Evolutionary conservation across 2,329 filamentous ascomycete species (phyloP), one percentile per base, ranked within the genome.

Genomic region (Phaeosphaeriaceae sp.): DNA sequence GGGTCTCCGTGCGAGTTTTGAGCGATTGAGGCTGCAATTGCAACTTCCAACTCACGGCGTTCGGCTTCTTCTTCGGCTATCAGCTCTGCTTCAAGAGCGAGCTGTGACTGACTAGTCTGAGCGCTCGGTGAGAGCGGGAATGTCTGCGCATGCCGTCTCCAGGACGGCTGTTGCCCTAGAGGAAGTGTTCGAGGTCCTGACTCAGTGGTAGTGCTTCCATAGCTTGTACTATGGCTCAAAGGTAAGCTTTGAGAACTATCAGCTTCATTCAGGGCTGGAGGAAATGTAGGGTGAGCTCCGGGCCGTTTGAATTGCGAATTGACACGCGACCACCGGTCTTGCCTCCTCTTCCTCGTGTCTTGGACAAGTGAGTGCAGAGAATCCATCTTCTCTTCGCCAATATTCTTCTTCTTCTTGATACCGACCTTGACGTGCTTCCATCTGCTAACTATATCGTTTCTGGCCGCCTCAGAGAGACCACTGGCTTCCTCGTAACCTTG

Each of bases 401-500:
- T 78, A 61, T 83, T 84, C 55, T 73, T 77, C 73, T 78, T 79
- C 73, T 77, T 82, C 73, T 76, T 80, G 49, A 88, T 72, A n/a
- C 87, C 82, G 9, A 79, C 76, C 43, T 84, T 81, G 40, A 83
- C 65, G 4, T 76, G 76, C n/a, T 84, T 78, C 87, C 88, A 95
- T 6, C 83, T 79, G 32, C 75, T 72, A 30, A 92, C 68, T 16
- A 93, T 84, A 46, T 87, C 84, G 1, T 78, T 76, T 32, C 82
- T 80, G 71, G 93, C 88, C 15, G 15, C 51, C 83, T 81, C 0
- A 69, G 66, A 0, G 79, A 82, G 1, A 85, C 77, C 1, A 67
- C 65, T 13, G 76, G 85, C 80, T 42, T 92, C 88, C 35, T 86
- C 83, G 52, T 85, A 84, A 1, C 91, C 90, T 68, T 95, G 89